phyloP scores from a whole-genome alignment of 1,139 yeast genomes.

The Yamadazyma triangularis region DNA sequence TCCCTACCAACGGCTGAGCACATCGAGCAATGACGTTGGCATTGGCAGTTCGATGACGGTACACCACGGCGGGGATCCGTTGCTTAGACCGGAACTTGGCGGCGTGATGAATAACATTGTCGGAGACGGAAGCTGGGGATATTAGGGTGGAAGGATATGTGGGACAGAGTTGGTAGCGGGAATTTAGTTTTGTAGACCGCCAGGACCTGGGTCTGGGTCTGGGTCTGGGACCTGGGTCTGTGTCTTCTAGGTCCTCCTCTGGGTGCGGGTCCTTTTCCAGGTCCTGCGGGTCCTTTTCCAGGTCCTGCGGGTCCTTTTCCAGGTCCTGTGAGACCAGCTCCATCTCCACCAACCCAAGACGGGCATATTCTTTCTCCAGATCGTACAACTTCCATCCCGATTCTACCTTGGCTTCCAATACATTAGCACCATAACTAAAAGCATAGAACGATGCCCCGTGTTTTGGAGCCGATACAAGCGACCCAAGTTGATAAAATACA shows the following conservation, averaged over 20 bases:
- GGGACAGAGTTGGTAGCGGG: slow-evolving; percentile 61
- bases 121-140: slow-evolving; percentile 74
- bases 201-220: too few relatives aligned
- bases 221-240: too few relatives aligned
- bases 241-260: too few relatives aligned
- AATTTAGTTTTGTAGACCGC: slow-evolving; percentile 67
- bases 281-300: too few relatives aligned
- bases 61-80: slow-evolving; percentile 78
- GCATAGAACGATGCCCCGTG: slow-evolving; percentile 45
- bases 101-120: slow-evolving; percentile 77
- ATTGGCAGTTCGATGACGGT: slow-evolving; percentile 60
- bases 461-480: slow-evolving; percentile 46
- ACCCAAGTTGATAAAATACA: slow-evolving; percentile 68
- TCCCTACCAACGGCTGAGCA: slow-evolving; percentile 89
- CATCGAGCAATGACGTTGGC: slow-evolving; percentile 83
- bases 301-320: slow-evolving; percentile 4
- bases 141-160: slow-evolving; percentile 70
- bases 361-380: slow-evolving; percentile 56
- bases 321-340: slow-evolving; percentile 3
- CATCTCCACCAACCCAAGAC: slow-evolving; percentile 48
- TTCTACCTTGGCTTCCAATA: slow-evolving; percentile 60
- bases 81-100: slow-evolving; percentile 81
- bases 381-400: slow-evolving; percentile 79
- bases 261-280: too few relatives aligned
- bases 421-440: slow-evolving; percentile 45